These are phyloP conservation scores for Selaginella tamariscina DNA, from an alignment of 75 land plant genomes.

Conservation along the genomic window DNA sequence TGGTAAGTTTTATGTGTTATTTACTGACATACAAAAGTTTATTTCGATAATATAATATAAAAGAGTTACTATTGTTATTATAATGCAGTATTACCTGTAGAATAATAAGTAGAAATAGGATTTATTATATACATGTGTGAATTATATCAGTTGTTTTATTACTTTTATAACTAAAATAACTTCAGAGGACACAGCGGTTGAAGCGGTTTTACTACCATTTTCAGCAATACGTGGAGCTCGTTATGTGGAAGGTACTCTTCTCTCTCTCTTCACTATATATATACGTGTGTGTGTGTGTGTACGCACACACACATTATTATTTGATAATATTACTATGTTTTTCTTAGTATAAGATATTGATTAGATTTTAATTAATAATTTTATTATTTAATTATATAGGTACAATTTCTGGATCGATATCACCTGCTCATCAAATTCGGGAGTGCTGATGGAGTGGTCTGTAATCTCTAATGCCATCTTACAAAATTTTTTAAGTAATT, in stretches of 20 bases:
- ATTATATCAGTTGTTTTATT: too few species aligned
- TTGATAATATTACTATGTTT: too few species aligned
- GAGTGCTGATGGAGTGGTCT: slow-evolving; percentile 88
- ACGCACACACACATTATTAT: too few species aligned
- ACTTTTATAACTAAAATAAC: not conserved
- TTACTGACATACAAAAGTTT: not conserved
- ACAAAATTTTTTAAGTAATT: too few species aligned
- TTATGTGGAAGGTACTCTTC: slow-evolving; percentile 76
- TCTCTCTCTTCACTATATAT: not conserved
- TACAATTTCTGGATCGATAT: slow-evolving; percentile 86
- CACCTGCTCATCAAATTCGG: slow-evolving; percentile 94
- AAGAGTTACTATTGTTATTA: too few species aligned
- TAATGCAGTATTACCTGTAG: too few species aligned
- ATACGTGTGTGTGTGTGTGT: too few species aligned
- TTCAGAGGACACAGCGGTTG: slow-evolving; percentile 64
- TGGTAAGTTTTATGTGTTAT: slow-evolving; percentile 1
- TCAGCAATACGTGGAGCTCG: slow-evolving; percentile 83
- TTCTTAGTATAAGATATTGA: too few species aligned
- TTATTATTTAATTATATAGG: slow-evolving; percentile 29
- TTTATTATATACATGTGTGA: too few species aligned
- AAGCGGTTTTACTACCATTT: slow-evolving; percentile 92
- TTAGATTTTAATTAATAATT: too few species aligned
- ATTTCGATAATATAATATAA: too few species aligned
- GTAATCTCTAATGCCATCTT: slow-evolving; percentile 11
- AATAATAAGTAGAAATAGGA: too few species aligned